Percentiles rank a stretch among this genome's conserved stretches.
phyloP scores from a whole-genome alignment of 1,139 yeast species.

The Pichia sp. region DNA sequence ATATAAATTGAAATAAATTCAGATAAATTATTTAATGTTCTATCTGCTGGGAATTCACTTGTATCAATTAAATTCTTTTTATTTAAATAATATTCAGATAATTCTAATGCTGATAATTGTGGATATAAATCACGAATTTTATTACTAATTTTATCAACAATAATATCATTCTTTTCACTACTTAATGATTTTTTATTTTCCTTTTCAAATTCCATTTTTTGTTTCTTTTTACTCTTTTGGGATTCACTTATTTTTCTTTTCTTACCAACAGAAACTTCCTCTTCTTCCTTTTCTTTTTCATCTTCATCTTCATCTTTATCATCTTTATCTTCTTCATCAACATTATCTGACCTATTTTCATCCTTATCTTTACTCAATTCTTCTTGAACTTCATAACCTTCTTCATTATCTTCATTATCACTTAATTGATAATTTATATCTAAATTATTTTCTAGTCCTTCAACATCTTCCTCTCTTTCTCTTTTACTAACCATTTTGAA shows the following conservation, averaged over 20 bases:
- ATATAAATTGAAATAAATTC: slow-evolving; percentile 35
- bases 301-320: neutral
- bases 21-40: slow-evolving; percentile 44
- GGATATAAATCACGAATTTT: slow-evolving; percentile 46
- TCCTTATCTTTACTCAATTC: slow-evolving; percentile 2
- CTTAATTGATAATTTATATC: slow-evolving; percentile 33
- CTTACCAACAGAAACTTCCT: slow-evolving; percentile 12
- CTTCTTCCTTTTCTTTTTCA: slow-evolving; percentile 5
- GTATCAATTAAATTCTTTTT: slow-evolving; percentile 46
- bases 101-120: slow-evolving; percentile 57
- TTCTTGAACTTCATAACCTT: slow-evolving; percentile 21
- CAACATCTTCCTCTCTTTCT: slow-evolving; percentile 26
- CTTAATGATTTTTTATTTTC: slow-evolving; percentile 47
- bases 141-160: slow-evolving; percentile 54
- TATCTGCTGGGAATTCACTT: slow-evolving; percentile 39
- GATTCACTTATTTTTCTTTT: slow-evolving; percentile 31
- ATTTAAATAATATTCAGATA: slow-evolving; percentile 50
- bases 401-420: slow-evolving; percentile 26
- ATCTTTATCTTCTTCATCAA: slow-evolving; percentile 12
- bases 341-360: slow-evolving; percentile 24
- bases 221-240: slow-evolving; percentile 46
- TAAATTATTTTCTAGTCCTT: slow-evolving; percentile 66
- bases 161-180: slow-evolving; percentile 44
- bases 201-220: slow-evolving; percentile 54
- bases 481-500: neutral